Evolutionary conservation across 129 eudicot genomes (phyloP).

Genomic region (Centrapalus pauciflorus): DNA sequence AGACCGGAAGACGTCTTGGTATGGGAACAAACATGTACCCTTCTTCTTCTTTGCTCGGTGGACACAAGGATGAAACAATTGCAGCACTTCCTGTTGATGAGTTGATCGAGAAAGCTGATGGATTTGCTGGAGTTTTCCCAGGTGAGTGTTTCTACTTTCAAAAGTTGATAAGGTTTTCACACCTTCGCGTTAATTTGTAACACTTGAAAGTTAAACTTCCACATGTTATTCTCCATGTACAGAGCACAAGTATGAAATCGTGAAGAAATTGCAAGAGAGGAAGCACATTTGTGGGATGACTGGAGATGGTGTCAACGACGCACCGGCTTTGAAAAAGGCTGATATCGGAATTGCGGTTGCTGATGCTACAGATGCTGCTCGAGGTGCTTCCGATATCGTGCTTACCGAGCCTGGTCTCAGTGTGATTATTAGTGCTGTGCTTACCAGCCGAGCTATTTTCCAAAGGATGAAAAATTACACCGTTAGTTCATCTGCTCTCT

Average conservation of each 20-base stretch:
- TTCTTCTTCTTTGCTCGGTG: conserved; percentile 58
- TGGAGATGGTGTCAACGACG: conserved; percentile 83
- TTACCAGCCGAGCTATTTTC: conserved; percentile 64
- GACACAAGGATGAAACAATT: conserved; percentile 57
- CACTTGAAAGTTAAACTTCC: not conserved
- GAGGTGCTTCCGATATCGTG: conserved; percentile 78
- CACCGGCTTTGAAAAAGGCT: conserved; percentile 79
- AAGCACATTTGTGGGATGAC: conserved; percentile 85
- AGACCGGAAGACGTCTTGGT: conserved; percentile 67
- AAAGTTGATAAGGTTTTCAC: not conserved
- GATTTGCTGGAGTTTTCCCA: conserved; percentile 71
- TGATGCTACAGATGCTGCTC: conserved; percentile 83
- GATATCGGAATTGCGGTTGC: conserved; percentile 80
- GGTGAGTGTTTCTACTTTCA: conserved; percentile 27
- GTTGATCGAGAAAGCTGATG: conserved; percentile 69
- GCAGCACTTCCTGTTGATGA: conserved; percentile 59
- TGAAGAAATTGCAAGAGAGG: conserved; percentile 68
- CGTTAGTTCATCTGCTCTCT: conserved; percentile 18
- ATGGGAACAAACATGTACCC: conserved; percentile 78
- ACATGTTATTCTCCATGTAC: not conserved
- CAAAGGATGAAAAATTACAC: conserved; percentile 75
- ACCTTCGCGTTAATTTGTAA: too few species aligned
- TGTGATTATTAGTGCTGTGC: conserved; percentile 64
- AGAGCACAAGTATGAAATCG: conserved; percentile 83
- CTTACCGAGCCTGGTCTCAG: conserved; percentile 65